Evolutionary conservation across 768 basidiomycete species (phyloP), one percentile per base, ranked within the genome.

Genomic region (Leucosporidium creatinivorum): DNA sequence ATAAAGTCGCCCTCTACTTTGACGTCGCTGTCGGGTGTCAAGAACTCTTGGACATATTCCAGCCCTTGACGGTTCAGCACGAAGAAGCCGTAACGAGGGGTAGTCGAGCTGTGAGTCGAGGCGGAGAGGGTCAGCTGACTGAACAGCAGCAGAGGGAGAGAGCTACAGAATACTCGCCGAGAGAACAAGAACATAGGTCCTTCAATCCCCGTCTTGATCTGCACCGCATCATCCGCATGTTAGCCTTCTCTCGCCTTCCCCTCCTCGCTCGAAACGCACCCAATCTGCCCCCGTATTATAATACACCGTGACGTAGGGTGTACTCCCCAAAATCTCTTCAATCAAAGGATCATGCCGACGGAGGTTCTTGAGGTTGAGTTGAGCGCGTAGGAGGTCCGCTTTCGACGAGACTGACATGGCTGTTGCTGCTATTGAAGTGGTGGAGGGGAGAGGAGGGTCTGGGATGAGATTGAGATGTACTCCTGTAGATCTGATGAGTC

Each of bases 121-220:
- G 39, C 2, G 33, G 8, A 13, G 39, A 15, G 39, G 8, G 39
- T 17, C 50, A 26, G 50, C 21, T 23, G 50, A 51, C 26, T 4
- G 52, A 44, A 15, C 8, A 15, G 39, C 33, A 44, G 39, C 10
- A 44, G 10, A 12, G 15, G 33, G 33, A 12, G 12, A 23, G 51
- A 10, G 52, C 25, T 54, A 17, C 15, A 44, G 44, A 21, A 6
- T n/a, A 48, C 70, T 23, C 17, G 68, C 74, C 74, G 49, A 18
- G 64, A 55, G 63, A 75, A 73, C 30, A 75, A 66, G 58, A 75
- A 75, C 73, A 75, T 73, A 26, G 68, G 64, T 0, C 74, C 74
- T 50, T 73, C 74, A n/a, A 75, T 67, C 19, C 67, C 68, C 8
- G 74, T 73, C 57, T 73, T 73, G 61, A 66, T 60, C 74, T 75